Conservation (phyloP, 1,284 basidiomycete genomes). For the Boletus semigastroideus region DNA sequence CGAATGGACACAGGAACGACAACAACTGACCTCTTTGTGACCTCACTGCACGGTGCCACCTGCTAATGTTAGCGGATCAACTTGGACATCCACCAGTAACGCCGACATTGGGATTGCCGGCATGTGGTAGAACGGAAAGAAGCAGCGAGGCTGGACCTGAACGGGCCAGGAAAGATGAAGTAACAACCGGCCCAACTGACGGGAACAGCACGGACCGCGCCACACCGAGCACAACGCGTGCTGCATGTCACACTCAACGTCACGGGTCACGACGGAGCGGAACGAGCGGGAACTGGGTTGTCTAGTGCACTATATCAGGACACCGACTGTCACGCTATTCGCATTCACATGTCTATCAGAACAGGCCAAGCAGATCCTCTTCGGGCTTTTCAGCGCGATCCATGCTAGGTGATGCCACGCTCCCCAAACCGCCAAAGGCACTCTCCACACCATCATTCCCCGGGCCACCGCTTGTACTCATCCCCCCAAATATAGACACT, state of each 20-base stretch:
- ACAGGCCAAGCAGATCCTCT: conserved; percentile 51
- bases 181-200: background rate
- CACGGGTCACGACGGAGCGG: too few species aligned
- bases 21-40: conserved; percentile 5
- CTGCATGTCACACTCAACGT: too few species aligned
- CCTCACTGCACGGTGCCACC: conserved; percentile 1
- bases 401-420: conserved; percentile 10
- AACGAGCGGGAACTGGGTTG: too few species aligned
- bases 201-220: too few species aligned
- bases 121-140: background rate
- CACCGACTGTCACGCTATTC: too few species aligned
- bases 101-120: background rate
- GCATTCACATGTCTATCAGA: conserved; percentile 31
- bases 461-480: conserved; percentile 29
- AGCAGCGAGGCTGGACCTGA: background rate
- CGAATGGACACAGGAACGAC: background rate
- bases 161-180: background rate
- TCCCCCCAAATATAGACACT: conserved; percentile 80
- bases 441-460: conserved; percentile 1
- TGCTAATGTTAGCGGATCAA: background rate
- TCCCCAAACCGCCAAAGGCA: conserved; percentile 14
- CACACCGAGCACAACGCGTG: too few species aligned
- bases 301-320: too few species aligned
- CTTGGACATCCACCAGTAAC: background rate
- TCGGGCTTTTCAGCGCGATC: conserved; percentile 33